Evolutionary conservation across 768 basidiomycete genomes (phyloP).

Genomic region (Suillus subaureus): DNA sequence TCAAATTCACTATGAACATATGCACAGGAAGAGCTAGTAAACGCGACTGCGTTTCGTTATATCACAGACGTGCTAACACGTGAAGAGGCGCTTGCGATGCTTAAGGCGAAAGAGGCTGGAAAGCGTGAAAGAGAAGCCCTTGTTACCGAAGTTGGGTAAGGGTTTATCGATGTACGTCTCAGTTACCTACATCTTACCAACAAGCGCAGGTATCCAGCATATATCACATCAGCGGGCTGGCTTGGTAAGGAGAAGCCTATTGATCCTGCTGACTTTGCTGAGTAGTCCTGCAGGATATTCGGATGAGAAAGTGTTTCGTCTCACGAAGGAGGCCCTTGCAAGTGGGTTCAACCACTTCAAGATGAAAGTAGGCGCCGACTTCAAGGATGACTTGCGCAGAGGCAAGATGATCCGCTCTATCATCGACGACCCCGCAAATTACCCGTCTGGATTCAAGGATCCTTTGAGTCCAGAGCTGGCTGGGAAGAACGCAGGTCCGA

Average conservation of each 20-base stretch:
- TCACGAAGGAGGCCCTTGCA: conserved; percentile 84
- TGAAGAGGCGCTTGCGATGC: conserved; percentile 84
- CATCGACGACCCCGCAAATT: conserved; percentile 89
- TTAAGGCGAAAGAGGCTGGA: conserved; percentile 72
- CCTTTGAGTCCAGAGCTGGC: conserved; percentile 61
- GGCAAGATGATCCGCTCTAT: conserved; percentile 90
- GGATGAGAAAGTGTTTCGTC: conserved; percentile 86
- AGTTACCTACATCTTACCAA: not conserved
- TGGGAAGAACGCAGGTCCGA: conserved; percentile 94
- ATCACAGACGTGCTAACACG: conserved; percentile 92
- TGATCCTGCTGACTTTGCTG: conserved; percentile 7
- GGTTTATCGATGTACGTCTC: not conserved
- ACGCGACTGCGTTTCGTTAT: conserved; percentile 80
- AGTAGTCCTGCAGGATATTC: conserved; percentile 62
- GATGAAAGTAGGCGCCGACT: conserved; percentile 94
- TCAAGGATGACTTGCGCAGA: conserved; percentile 81
- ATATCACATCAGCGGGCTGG: conserved; percentile 94
- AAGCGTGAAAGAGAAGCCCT: conserved; percentile 80
- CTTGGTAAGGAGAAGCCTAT: conserved; percentile 49
- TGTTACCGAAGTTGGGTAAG: conserved; percentile 69
- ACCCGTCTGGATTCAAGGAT: conserved; percentile 62
- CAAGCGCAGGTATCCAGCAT: conserved; percentile 78
- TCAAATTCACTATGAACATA: not conserved
- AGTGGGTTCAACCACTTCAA: conserved; percentile 98
- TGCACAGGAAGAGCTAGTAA: conserved; percentile 73